Percentiles rank a stretch among this genome's conserved stretches.
Conservation (phyloP, 805 yeast genomes). For the Candida silvatica region DNA sequence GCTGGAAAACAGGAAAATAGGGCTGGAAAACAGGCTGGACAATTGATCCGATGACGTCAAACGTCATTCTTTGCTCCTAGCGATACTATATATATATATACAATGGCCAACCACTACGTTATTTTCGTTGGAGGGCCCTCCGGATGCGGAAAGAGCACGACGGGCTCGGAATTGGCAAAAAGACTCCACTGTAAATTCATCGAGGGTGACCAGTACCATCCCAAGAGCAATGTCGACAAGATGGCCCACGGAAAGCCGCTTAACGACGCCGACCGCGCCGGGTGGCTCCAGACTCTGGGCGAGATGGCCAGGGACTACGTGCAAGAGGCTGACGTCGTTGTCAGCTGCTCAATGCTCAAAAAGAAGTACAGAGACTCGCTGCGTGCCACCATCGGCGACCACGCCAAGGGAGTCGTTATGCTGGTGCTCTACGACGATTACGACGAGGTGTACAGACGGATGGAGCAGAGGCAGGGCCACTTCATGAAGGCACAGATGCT, state of each 20-base stretch:
- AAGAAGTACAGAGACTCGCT: conserved; percentile 60
- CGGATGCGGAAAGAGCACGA: conserved; percentile 89
- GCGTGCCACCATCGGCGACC: conserved; percentile 23
- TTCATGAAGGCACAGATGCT: conserved; percentile 87
- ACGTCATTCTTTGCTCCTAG: too few relatives aligned
- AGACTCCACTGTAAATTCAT: conserved; percentile 46
- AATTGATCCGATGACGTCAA: too few relatives aligned
- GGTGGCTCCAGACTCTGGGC: conserved; percentile 62
- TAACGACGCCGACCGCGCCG: conserved; percentile 88
- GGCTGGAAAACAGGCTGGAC: too few relatives aligned
- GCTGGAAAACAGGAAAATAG: too few relatives aligned
- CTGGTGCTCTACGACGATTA: conserved; percentile 60
- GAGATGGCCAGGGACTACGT: conserved; percentile 31
- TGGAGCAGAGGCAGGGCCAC: conserved; percentile 60
- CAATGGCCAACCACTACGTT: too few relatives aligned
- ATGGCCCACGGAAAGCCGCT: conserved; percentile 79
- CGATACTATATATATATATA: too few relatives aligned
- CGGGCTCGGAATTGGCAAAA: conserved; percentile 45
- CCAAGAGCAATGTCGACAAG: conserved; percentile 59
- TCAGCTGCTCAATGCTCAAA: conserved; percentile 84
- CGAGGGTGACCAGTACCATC: conserved; percentile 85
- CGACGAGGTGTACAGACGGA: conserved; percentile 54
- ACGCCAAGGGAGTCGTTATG: conserved; percentile 35
- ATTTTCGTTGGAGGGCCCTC: conserved; percentile 87
- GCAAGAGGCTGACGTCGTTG: conserved; percentile 32